Evolutionary conservation across 2,329 filamentous ascomycete genomes (phyloP).

Genomic region (Aureobasidium leucospermi): DNA sequence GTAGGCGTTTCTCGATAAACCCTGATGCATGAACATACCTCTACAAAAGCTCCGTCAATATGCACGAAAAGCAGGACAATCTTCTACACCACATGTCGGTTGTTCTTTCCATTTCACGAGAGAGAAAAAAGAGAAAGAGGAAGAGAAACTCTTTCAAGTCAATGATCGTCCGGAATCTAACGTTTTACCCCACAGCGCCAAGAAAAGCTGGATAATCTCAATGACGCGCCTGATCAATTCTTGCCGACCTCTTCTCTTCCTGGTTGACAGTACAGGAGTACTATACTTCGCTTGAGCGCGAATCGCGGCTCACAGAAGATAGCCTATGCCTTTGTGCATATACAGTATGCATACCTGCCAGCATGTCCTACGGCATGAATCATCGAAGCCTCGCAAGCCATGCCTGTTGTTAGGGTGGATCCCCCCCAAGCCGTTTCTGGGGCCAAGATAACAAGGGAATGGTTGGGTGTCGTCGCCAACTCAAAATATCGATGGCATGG

Average conservation of each 20-base stretch:
- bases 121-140: neutral
- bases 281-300: neutral
- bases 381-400: neutral
- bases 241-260: constrained; percentile 1
- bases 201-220: neutral
- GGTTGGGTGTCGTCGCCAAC: constrained; percentile 3
- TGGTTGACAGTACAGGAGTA: neutral
- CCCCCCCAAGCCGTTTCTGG: neutral
- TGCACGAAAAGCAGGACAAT: neutral
- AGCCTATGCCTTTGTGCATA: neutral
- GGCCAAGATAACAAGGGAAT: constrained; percentile 5
- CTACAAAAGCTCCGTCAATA: neutral
- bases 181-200: constrained; percentile 5
- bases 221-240: neutral
- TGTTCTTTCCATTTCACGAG: neutral
- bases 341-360: no score
- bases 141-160: neutral
- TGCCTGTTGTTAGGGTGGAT: neutral
- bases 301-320: neutral
- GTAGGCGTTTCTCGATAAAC: neutral
- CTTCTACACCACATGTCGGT: neutral
- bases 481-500: neutral
- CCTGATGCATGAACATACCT: neutral
- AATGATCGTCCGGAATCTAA: neutral
- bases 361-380: neutral